These are phyloP conservation scores for Thraustochytrium sp. DNA, from an alignment of 352 stramenopile species.

Conservation along the genomic window DNA sequence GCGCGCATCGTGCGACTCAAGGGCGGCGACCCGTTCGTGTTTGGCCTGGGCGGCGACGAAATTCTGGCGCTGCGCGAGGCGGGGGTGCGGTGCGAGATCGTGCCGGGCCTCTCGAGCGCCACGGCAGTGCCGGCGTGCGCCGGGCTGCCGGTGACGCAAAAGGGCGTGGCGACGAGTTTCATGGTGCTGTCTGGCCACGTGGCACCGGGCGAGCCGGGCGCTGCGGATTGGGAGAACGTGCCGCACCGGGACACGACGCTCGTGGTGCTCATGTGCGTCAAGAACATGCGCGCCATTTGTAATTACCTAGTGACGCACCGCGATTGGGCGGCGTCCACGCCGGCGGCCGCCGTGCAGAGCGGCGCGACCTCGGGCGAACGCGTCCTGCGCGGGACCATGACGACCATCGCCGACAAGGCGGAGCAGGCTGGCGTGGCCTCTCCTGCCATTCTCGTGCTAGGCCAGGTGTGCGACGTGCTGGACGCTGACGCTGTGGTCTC, in stretches of 20 bases:
- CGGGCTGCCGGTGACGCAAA: slow-evolving; percentile 42
- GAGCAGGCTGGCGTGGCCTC: neutral
- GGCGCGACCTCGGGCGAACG: neutral
- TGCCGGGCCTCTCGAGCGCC: slow-evolving; percentile 34
- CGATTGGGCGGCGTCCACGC: neutral
- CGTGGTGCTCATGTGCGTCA: slow-evolving; percentile 37
- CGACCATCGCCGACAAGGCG: neutral
- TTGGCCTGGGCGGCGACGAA: slow-evolving; percentile 57
- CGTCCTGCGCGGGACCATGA: neutral
- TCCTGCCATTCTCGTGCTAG: slow-evolving; percentile 20
- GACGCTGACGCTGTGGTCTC: neutral
- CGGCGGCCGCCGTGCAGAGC: slow-evolving; percentile 5
- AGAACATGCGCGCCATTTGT: slow-evolving; percentile 23
- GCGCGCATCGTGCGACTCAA: slow-evolving; percentile 61
- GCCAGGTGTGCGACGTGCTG: slow-evolving; percentile 40
- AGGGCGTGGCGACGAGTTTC: slow-evolving; percentile 33
- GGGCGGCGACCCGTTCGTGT: slow-evolving; percentile 45
- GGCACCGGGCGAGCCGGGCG: neutral
- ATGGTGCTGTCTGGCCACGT: slow-evolving; percentile 30
- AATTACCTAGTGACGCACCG: neutral
- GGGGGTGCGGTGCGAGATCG: slow-evolving; percentile 15
- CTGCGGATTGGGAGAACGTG: slow-evolving; percentile 25
- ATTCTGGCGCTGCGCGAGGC: slow-evolving; percentile 57
- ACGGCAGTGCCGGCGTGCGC: slow-evolving; percentile 24
- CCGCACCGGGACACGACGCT: neutral